A percentile compares a stretch with the other conserved stretches of the same genome.
Conservation (phyloP, 495 filamentous ascomycete species). For the Platismatia glauca region DNA sequence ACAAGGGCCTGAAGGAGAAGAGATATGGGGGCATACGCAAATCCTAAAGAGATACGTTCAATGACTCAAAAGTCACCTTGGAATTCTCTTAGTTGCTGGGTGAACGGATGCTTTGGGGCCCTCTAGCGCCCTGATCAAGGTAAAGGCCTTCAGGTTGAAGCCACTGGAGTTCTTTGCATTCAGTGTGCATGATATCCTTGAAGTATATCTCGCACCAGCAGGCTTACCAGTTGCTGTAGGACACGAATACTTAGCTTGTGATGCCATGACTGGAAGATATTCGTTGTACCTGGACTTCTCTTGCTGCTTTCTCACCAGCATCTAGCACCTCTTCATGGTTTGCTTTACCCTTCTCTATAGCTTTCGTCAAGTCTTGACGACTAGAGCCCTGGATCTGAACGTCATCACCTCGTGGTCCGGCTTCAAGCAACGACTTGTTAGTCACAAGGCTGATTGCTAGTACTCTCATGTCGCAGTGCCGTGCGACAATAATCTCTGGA, state of each 20-base stretch:
- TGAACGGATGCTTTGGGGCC: background rate
- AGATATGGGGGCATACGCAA: slow-evolving; percentile 33
- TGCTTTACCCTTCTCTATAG: slow-evolving; percentile 56
- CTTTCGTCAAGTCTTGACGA: slow-evolving; percentile 43
- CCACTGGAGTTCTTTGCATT: background rate
- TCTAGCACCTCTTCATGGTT: slow-evolving; percentile 67
- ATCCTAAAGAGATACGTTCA: background rate
- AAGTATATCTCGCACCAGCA: slow-evolving; percentile 31
- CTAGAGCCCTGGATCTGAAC: slow-evolving; percentile 33
- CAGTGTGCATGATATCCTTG: background rate
- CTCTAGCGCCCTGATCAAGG: background rate
- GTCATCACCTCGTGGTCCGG: slow-evolving; percentile 54
- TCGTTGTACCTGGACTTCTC: slow-evolving; percentile 55
- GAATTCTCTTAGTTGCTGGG: background rate
- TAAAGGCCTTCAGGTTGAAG: background rate
- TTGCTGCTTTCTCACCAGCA: slow-evolving; percentile 50
- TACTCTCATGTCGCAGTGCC: slow-evolving; percentile 62
- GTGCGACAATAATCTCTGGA: slow-evolving; percentile 65
- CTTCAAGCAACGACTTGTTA: slow-evolving; percentile 58
- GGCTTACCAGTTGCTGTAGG: slow-evolving; percentile 35
- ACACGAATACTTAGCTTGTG: slow-evolving; percentile 16
- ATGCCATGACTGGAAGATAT: background rate
- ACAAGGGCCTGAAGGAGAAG: slow-evolving; percentile 55
- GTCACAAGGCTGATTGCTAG: slow-evolving; percentile 71
- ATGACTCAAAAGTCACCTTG: background rate